phyloP scores from a whole-genome alignment of 2,329 filamentous ascomycete species.

The Hymenoscyphus occultus region DNA sequence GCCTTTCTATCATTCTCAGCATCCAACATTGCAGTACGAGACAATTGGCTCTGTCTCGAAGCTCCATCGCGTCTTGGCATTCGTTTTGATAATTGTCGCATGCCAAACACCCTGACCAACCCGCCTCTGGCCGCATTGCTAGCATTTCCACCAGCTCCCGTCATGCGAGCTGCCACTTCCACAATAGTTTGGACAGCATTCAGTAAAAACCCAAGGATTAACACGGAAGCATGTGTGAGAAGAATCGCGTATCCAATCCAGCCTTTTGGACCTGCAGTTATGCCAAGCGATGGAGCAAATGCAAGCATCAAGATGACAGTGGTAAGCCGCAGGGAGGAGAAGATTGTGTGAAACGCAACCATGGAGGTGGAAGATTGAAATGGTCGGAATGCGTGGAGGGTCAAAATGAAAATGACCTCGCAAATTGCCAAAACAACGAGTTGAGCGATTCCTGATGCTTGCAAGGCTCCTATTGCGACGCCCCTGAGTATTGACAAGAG shows the following conservation, averaged over 20 bases:
- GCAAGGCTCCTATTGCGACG: slow-evolving; percentile 87
- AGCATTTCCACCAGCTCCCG: slow-evolving; percentile 78
- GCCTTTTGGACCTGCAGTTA: slow-evolving; percentile 76
- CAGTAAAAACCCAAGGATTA: slow-evolving; percentile 89
- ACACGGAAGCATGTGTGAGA: slow-evolving; percentile 76
- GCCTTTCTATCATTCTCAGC: slow-evolving; percentile 64
- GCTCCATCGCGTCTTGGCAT: slow-evolving; percentile 57
- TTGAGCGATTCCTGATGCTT: slow-evolving; percentile 89
- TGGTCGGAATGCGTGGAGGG: slow-evolving; percentile 83
- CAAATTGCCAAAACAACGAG: slow-evolving; percentile 89
- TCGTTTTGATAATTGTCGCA: slow-evolving; percentile 80
- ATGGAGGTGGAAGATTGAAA: slow-evolving; percentile 92
- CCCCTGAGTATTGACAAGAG: slow-evolving; percentile 82
- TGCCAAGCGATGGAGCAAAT: slow-evolving; percentile 79
- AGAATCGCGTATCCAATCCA: slow-evolving; percentile 96
- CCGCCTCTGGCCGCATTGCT: slow-evolving; percentile 73
- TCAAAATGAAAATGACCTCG: slow-evolving; percentile 86
- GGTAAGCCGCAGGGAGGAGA: slow-evolving; percentile 72
- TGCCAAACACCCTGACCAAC: slow-evolving; percentile 85
- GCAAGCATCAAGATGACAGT: slow-evolving; percentile 74
- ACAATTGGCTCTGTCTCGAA: slow-evolving; percentile 77
- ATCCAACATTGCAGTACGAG: slow-evolving; percentile 76
- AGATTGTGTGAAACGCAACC: slow-evolving; percentile 91
- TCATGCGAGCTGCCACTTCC: slow-evolving; percentile 78
- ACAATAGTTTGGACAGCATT: slow-evolving; percentile 88